These are phyloP conservation scores for Neltuma alba DNA, from an alignment of 306 rosid species.

Conservation along the genomic window DNA sequence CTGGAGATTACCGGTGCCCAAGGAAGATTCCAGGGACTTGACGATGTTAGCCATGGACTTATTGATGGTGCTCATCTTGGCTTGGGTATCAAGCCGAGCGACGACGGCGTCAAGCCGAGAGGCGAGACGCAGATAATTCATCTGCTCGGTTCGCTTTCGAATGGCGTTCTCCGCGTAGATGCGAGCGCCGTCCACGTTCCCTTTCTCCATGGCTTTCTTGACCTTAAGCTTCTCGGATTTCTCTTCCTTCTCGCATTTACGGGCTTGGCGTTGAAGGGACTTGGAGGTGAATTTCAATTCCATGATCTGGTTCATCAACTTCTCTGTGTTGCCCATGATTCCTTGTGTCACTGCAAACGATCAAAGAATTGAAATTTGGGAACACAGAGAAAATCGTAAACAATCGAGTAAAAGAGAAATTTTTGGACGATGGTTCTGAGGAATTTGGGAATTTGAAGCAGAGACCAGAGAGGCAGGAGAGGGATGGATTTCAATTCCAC, in stretches of 20 bases:
- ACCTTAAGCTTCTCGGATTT: constrained; percentile 71
- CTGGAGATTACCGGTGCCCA: too few relatives aligned
- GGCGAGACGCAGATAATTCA: constrained; percentile 73
- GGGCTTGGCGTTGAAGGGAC: constrained; percentile 69
- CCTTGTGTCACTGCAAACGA: neutral
- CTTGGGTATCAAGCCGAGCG: constrained; percentile 80
- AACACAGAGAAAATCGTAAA: neutral
- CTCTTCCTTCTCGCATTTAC: constrained; percentile 80
- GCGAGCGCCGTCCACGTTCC: constrained; percentile 74
- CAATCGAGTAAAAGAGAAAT: too few relatives aligned
- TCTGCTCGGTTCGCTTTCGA: constrained; percentile 72
- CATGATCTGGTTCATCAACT: constrained; percentile 75
- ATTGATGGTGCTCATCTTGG: constrained; percentile 71
- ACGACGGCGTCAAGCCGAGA: constrained; percentile 85
- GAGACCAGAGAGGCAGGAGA: neutral
- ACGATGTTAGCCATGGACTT: constrained; percentile 73
- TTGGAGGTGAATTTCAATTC: constrained; percentile 73
- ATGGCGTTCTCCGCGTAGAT: constrained; percentile 83
- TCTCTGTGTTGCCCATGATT: constrained; percentile 73
- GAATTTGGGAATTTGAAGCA: neutral
- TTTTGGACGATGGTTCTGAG: neutral
- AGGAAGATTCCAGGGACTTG: constrained; percentile 37
- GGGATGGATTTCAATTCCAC: neutral
- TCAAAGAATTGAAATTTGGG: neutral
- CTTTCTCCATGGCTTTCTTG: constrained; percentile 82